A percentile compares a stretch with the other conserved stretches of the same genome.
Evolutionary conservation across 768 basidiomycete species (phyloP).

Genomic region (Astraeus odoratus): DNA sequence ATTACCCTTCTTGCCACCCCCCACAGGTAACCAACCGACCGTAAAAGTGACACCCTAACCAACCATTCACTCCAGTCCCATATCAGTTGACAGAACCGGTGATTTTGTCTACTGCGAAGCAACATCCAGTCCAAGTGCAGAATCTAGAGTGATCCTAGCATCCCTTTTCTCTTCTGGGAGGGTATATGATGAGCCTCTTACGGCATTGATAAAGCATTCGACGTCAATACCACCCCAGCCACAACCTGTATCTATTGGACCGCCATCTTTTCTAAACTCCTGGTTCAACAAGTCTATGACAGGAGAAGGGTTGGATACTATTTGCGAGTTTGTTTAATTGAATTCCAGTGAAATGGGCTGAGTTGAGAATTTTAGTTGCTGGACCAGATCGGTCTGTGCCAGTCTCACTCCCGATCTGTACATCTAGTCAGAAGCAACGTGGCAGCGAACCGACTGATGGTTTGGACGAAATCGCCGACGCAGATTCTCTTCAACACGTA

Average conservation of each 20-base stretch:
- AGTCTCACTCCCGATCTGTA: neutral
- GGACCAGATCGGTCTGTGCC: conserved; percentile 54
- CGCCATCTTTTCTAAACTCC: conserved; percentile 46
- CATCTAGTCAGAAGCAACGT: neutral
- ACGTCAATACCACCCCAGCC: conserved; percentile 48
- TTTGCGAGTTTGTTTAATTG: conserved; percentile 37
- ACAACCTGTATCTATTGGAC: conserved; percentile 54
- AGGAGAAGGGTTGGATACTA: conserved; percentile 52
- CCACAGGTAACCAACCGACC: neutral
- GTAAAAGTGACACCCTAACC: neutral
- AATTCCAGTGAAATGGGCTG: neutral
- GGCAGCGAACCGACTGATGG: neutral
- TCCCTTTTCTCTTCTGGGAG: conserved; percentile 56
- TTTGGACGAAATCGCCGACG: conserved; percentile 12
- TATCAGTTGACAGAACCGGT: conserved; percentile 43
- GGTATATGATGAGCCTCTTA: conserved; percentile 41
- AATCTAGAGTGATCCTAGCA: conserved; percentile 40
- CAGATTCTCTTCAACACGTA: conserved; percentile 29
- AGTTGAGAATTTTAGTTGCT: conserved; percentile 39
- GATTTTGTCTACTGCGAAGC: conserved; percentile 46
- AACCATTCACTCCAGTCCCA: conserved; percentile 21
- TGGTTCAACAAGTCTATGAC: conserved; percentile 47
- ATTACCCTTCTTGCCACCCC: conserved; percentile 24
- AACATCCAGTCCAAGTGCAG: conserved; percentile 28
- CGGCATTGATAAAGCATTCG: conserved; percentile 41